Evolutionary conservation across 2,329 filamentous ascomycete genomes (phyloP), one percentile per base, ranked within the genome.

Genomic region (Phialophora verrucosa): DNA sequence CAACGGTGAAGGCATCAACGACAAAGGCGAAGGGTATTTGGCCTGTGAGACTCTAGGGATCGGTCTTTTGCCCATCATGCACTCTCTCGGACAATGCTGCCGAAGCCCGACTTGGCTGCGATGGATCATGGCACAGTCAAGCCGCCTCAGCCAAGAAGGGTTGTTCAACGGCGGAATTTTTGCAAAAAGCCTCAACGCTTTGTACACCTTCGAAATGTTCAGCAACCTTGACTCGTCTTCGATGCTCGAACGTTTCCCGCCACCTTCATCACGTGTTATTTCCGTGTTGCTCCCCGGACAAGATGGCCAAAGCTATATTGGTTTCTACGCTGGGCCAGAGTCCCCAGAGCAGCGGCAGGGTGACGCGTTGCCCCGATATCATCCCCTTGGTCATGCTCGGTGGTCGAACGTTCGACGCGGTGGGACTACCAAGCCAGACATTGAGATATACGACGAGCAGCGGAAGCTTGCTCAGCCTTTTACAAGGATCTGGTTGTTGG

Each of bases 241-340:
- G 8, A 31, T 59, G 25, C 44, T 53, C 14, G 55, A 59, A 23
- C 27, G 29, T n/a, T 55, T 64, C 23, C 51, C 51, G 23, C 56
- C 62, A 14, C 62, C 62, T n/a, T 31, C 51, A 31, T 58, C 62
- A 47, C 62, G 62, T 2, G 55, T 53, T 20, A 51, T 64, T 8
- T 47, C 49, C 3, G 35, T 64, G 42, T 23, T 64, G 31, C 27
- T 64, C 27, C 54, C 62, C 29, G 55, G 29, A 14, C 49, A 53
- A 23, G 55, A 64, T 23, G 50, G 59, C 5, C 59, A 47, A 8
- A 55, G 38, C 35, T 56, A 31, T 42, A 32, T 50, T n/a, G 7
- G 49, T 25, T 55, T 53, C 59, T 25, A 23, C n/a, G 59, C 59
- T 50, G 20, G 29, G 17, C 32, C 50, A 23, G 49, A 23, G 25